Evolutionary conservation across 768 basidiomycete genomes (phyloP).

Genomic region (Lactarius hengduanensis): DNA sequence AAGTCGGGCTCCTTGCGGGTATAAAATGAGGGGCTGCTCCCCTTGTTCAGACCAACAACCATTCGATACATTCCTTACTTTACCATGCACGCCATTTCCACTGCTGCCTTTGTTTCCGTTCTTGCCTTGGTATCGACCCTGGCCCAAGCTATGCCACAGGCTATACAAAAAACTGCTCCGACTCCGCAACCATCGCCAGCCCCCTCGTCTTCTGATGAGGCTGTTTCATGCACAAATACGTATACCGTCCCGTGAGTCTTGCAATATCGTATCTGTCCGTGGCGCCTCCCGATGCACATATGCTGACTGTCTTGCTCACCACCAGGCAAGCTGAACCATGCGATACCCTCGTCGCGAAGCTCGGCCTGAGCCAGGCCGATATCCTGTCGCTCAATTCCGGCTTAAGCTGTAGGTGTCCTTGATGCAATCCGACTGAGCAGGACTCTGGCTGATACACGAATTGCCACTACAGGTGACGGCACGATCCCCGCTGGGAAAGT

Average conservation of each 20-base stretch:
- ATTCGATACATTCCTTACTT: neutral
- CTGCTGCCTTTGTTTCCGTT: slow-evolving; percentile 5
- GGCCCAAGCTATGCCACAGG: neutral
- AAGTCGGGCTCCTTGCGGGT: neutral
- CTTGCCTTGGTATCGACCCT: slow-evolving; percentile 3
- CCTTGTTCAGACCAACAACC: neutral
- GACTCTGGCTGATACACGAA: neutral
- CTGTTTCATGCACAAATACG: neutral
- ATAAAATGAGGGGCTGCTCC: neutral
- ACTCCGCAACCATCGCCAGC: neutral
- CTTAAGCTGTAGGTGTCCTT: neutral
- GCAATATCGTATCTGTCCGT: neutral
- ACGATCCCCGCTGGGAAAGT: neutral
- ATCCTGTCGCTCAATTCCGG: slow-evolving; percentile 14
- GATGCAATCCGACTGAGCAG: neutral
- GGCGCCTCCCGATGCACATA: neutral
- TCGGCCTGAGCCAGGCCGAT: neutral
- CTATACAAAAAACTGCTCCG: no score
- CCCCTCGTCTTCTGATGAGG: neutral
- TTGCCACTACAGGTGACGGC: neutral
- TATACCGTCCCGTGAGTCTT: slow-evolving; percentile 2
- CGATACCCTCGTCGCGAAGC: neutral
- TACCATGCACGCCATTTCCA: slow-evolving; percentile 9
- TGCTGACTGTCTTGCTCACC: neutral
- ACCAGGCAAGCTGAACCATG: slow-evolving; percentile 10